Conservation (phyloP, 1,139 yeast genomes). For the Zygosaccharomyces sapae region DNA sequence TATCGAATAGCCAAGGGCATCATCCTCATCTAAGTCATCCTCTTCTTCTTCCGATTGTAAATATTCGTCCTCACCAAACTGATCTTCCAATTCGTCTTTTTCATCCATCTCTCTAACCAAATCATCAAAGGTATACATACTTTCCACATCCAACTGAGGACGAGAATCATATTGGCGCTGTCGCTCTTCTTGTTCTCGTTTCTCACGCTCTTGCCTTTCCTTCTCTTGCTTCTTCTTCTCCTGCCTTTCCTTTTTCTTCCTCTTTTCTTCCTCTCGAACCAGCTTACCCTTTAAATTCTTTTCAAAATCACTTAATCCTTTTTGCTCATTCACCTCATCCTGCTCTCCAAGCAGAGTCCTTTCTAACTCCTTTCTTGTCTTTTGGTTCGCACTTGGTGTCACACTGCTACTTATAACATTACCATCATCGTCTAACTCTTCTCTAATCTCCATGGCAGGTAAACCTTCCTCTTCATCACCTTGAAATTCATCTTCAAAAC, state of each 20-base stretch:
- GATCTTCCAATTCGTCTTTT: constrained; percentile 40
- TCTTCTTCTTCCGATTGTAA: constrained; percentile 36
- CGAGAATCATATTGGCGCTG: constrained; percentile 24
- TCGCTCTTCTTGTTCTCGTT: background rate
- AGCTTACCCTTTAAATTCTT: constrained; percentile 21
- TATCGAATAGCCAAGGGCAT: constrained; percentile 19
- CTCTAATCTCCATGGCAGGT: constrained; percentile 77
- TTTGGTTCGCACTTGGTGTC: constrained; percentile 32
- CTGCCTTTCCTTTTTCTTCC: background rate
- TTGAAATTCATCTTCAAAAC: constrained; percentile 12
- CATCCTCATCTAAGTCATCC: constrained; percentile 24
- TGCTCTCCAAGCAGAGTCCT: constrained; percentile 5
- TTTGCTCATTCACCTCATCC: background rate
- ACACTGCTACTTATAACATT: constrained; percentile 49
- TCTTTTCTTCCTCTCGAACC: constrained; percentile 4
- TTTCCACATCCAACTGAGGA: constrained; percentile 44
- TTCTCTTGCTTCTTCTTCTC: constrained; percentile 1
- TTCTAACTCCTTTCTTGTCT: constrained; percentile 23
- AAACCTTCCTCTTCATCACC: constrained; percentile 38
- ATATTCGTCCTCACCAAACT: constrained; percentile 40
- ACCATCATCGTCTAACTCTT: constrained; percentile 79
- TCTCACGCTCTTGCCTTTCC: background rate
- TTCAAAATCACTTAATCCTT: constrained; percentile 15
- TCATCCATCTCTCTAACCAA: constrained; percentile 35
- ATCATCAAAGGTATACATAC: constrained; percentile 41